Evolutionary conservation across 768 basidiomycete genomes (phyloP).

Genomic region (Strobilomyces echinocephalus): DNA sequence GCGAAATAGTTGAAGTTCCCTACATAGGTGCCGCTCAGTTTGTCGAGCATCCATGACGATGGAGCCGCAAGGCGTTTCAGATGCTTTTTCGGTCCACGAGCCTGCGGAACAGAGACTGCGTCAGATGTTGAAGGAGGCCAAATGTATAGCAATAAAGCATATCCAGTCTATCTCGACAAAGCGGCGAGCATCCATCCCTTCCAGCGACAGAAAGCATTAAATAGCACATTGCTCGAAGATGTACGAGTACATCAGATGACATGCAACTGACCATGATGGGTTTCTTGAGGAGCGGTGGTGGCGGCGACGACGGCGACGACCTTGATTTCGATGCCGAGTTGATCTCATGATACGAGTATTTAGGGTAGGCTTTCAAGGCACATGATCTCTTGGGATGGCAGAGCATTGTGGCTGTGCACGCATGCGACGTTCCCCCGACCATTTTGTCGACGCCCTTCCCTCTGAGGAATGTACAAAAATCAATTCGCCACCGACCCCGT

Average conservation of each 20-base stretch:
- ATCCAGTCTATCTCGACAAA: constrained; percentile 17
- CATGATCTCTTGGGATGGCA: constrained; percentile 12
- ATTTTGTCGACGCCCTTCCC: not conserved
- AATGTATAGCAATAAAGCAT: not conserved
- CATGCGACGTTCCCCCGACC: not conserved
- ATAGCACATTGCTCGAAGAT: not conserved
- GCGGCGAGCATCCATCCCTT: constrained; percentile 26
- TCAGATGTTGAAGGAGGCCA: constrained; percentile 12
- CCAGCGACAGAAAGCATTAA: not conserved
- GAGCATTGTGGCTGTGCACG: not conserved
- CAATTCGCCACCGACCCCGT: constrained; percentile 2
- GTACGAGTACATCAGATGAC: not conserved
- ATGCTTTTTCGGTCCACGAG: constrained; percentile 98
- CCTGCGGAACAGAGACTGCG: constrained; percentile 44
- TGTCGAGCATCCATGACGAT: constrained; percentile 99
- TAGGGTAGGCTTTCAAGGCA: constrained; percentile 24
- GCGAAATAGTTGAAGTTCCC: constrained; percentile 26
- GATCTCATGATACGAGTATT: constrained; percentile 3
- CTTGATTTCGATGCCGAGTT: constrained; percentile 20
- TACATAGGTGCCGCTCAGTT: constrained; percentile 92
- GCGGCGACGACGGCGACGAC: constrained; percentile 17
- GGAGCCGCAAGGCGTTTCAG: constrained; percentile 97
- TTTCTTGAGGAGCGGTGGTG: constrained; percentile 23
- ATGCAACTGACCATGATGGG: constrained; percentile 30
- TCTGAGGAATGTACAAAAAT: constrained; percentile 23